Evolutionary conservation across 1,284 basidiomycete species (phyloP).

Genomic region (Ceratobasidium sp.): DNA sequence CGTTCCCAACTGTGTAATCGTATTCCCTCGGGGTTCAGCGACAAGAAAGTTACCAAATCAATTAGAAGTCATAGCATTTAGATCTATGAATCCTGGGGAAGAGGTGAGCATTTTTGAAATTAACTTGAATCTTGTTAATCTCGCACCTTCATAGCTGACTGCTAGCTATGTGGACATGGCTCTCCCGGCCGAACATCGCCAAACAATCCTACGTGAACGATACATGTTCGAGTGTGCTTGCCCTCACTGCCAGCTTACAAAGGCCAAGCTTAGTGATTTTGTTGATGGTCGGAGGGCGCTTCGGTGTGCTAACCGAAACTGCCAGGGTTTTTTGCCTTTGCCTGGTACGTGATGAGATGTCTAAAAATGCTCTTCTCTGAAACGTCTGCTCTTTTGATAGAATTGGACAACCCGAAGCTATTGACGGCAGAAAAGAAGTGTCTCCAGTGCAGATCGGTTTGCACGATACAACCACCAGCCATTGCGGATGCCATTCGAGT

Average conservation of each 20-base stretch:
- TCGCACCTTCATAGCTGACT: constrained; percentile 62
- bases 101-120: constrained; percentile 66
- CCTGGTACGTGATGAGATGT: constrained; percentile 70
- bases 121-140: background rate
- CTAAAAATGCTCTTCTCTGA: constrained; percentile 69
- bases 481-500: constrained; percentile 71
- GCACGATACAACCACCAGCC: constrained; percentile 62
- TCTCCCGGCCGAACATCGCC: constrained; percentile 70
- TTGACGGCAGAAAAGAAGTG: constrained; percentile 69
- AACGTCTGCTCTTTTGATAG: constrained; percentile 52
- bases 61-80: constrained; percentile 80
- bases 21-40: constrained; percentile 75
- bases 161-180: constrained; percentile 91
- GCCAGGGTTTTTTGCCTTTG: constrained; percentile 54
- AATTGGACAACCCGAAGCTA: constrained; percentile 15
- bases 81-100: constrained; percentile 71
- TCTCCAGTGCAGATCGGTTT: constrained; percentile 66
- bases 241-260: constrained; percentile 62
- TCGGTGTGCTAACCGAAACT: constrained; percentile 62
- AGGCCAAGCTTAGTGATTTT: constrained; percentile 46
- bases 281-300: constrained; percentile 78
- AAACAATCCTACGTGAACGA: constrained; percentile 71
- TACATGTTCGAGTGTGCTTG: constrained; percentile 89
- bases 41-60: constrained; percentile 54
- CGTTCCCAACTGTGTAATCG: constrained; percentile 88